Evolutionary conservation across 1,284 basidiomycete species (phyloP).

Genomic region (Cryptococcus sp.): DNA sequence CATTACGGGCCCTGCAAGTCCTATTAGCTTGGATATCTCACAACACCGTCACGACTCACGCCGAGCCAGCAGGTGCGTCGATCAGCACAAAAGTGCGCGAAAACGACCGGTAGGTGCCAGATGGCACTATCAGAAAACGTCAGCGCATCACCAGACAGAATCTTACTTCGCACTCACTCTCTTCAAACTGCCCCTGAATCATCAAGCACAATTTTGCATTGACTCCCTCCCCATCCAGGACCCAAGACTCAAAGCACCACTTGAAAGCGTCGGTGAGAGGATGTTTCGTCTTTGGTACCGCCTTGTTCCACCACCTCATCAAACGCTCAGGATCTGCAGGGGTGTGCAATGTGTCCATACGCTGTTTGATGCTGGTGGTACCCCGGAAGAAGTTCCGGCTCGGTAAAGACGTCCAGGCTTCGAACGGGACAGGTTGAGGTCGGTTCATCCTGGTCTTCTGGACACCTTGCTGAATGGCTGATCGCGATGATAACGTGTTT

Average conservation of each 20-base stretch:
- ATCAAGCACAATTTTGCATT: slow-evolving; percentile 68
- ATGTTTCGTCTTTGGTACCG: slow-evolving; percentile 77
- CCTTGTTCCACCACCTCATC: slow-evolving; percentile 53
- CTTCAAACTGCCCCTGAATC: slow-evolving; percentile 88
- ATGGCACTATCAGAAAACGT: slow-evolving; percentile 22
- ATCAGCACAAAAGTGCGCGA: slow-evolving; percentile 88
- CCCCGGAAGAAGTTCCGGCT: slow-evolving; percentile 77
- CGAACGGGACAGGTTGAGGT: slow-evolving; percentile 74
- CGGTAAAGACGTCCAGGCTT: slow-evolving; percentile 64
- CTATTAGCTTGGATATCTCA: neutral
- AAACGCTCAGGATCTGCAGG: slow-evolving; percentile 62
- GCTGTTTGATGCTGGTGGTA: slow-evolving; percentile 63
- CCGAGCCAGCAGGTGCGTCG: slow-evolving; percentile 74
- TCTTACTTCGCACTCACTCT: slow-evolving; percentile 61
- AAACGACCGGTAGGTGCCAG: slow-evolving; percentile 71
- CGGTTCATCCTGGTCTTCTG: slow-evolving; percentile 59
- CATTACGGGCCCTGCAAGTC: slow-evolving; percentile 55
- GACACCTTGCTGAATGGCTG: slow-evolving; percentile 27
- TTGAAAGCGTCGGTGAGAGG: slow-evolving; percentile 69
- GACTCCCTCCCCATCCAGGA: slow-evolving; percentile 62
- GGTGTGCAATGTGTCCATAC: slow-evolving; percentile 69
- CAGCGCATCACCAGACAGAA: neutral
- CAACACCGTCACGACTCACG: slow-evolving; percentile 58
- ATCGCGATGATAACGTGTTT: slow-evolving; percentile 77
- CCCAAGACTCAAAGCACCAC: slow-evolving; percentile 88